Base-by-base conservation (phyloP, 805 yeast genomes). In the Starmerella asiatica region DNA sequence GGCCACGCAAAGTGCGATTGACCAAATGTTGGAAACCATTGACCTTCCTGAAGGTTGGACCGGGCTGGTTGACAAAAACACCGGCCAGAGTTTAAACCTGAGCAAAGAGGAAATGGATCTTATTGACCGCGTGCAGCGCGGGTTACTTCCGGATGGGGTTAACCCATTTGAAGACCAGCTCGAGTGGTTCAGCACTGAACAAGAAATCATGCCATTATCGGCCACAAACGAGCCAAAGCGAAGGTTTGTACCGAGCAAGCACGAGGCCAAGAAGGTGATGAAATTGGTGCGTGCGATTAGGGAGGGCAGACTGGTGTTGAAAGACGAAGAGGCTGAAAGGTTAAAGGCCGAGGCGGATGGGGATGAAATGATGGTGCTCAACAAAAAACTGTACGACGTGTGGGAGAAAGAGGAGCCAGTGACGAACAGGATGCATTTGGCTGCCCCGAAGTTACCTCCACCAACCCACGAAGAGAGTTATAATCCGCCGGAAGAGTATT, bases 41-140 rank as follows among this genome's bases (percentile, higher is more conserved):
- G 99, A 91, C 46, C 67, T 91, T 47, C 98, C 98, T 12, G 93
- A 83, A 61, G 98, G 98, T 20, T 91, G 97, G 97, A 91, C 98
- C 14, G 99, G 99, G 34, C 68, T 91, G 45, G 64, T 88, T 45
- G 97, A 91, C 60, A 79, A 82, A 54, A 71, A 76, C 54, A 84
- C 97, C 5, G 99, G 98, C 45, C 60, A 75, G 8, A 69, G 82
- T 38, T 70, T 91, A 64, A 85, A 91, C 50, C 67, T 91, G 48
- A 74, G 84, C 6, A 70, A 71, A 38, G 96, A 88, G 56, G 98
- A 91, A 61, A 68, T 86, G 54, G 94, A 86, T 50, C 70, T 91
- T 47, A 82, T 91, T 55, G 69, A 77, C 49, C 84, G 82, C 57
- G 75, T 91, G 53, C 94, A 85, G 61, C 71, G 68, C 51, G 83